phyloP scores from a whole-genome alignment of 495 filamentous ascomycete genomes.

The Chaetomium fimeti region DNA sequence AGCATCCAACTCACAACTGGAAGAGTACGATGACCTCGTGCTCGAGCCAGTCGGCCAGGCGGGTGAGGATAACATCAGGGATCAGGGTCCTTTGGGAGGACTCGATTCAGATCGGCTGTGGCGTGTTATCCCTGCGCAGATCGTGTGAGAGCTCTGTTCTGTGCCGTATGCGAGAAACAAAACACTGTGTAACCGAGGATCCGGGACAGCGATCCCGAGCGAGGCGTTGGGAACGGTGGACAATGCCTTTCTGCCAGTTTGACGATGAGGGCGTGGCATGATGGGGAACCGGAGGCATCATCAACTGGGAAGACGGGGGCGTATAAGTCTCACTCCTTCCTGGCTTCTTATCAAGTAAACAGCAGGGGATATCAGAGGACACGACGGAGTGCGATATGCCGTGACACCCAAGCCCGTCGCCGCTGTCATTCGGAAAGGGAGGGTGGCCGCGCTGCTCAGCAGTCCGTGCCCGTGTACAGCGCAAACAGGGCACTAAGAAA shows the following conservation, averaged over 20 bases:
- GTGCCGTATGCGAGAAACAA: conserved; percentile 26
- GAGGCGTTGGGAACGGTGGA: conserved; percentile 19
- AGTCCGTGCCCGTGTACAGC: conserved; percentile 19
- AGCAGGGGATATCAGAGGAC: conserved; percentile 12
- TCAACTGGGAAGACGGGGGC: background rate
- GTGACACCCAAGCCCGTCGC: conserved; percentile 26
- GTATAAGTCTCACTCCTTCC: conserved; percentile 17
- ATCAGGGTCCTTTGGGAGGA: conserved; percentile 20
- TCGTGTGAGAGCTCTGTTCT: conserved; percentile 22
- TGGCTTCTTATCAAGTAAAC: background rate
- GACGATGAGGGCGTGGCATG: conserved; percentile 12
- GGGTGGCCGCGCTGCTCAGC: conserved; percentile 12
- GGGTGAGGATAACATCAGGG: conserved; percentile 22
- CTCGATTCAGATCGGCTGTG: conserved; percentile 30
- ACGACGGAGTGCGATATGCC: conserved; percentile 7
- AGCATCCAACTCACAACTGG: conserved; percentile 19
- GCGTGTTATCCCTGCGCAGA: conserved; percentile 31
- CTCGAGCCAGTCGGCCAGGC: conserved; percentile 3
- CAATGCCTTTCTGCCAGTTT: conserved; percentile 3
- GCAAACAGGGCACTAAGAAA: conserved; percentile 13
- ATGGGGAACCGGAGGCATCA: background rate
- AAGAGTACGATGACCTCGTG: background rate
- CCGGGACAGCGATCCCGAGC: conserved; percentile 28
- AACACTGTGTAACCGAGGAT: conserved; percentile 30
- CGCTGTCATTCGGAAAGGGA: conserved; percentile 16